These are phyloP conservation scores for Sarocladiaceae sp. DNA, from an alignment of 2,329 filamentous ascomycete genomes.

Conservation along the genomic window DNA sequence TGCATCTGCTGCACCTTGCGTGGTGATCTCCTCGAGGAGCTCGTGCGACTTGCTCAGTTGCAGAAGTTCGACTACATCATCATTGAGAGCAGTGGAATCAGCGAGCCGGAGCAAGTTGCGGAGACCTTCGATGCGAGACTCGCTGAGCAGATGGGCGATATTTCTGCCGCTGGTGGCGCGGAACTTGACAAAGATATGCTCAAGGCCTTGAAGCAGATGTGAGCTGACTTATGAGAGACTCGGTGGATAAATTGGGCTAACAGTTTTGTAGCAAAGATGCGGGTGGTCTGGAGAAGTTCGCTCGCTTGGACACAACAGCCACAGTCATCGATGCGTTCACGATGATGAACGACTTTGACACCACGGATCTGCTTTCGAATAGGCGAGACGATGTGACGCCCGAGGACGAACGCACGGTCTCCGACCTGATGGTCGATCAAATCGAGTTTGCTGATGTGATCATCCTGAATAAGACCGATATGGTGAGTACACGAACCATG, in stretches of 20 bases:
- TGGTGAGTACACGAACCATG: conserved; percentile 37
- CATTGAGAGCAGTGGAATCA: conserved; percentile 69
- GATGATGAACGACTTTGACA: conserved; percentile 68
- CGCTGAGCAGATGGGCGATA: conserved; percentile 39
- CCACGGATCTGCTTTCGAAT: conserved; percentile 61
- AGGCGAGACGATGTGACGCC: conserved; percentile 57
- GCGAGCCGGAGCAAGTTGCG: conserved; percentile 69
- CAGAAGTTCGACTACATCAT: conserved; percentile 67
- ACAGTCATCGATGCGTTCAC: conserved; percentile 72
- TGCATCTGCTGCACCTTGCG: conserved; percentile 75
- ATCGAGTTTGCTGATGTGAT: conserved; percentile 75
- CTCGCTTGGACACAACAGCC: conserved; percentile 65
- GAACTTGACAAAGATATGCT: conserved; percentile 30
- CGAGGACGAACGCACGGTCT: conserved; percentile 70
- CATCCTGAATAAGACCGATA: conserved; percentile 66
- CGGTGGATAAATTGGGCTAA: too few relatives aligned
- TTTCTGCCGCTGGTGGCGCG: conserved; percentile 24
- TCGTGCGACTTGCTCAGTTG: conserved; percentile 58
- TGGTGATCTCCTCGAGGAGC: conserved; percentile 66
- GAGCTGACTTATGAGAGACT: conserved; percentile 12
- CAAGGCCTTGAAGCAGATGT: conserved; percentile 32
- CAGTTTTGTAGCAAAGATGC: conserved; percentile 37
- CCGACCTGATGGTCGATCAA: conserved; percentile 72
- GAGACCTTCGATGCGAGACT: conserved; percentile 64
- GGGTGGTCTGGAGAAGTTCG: conserved; percentile 63